Evolutionary conservation across 2,329 filamentous ascomycete genomes (phyloP).

Genomic region (Acarospora socialis): DNA sequence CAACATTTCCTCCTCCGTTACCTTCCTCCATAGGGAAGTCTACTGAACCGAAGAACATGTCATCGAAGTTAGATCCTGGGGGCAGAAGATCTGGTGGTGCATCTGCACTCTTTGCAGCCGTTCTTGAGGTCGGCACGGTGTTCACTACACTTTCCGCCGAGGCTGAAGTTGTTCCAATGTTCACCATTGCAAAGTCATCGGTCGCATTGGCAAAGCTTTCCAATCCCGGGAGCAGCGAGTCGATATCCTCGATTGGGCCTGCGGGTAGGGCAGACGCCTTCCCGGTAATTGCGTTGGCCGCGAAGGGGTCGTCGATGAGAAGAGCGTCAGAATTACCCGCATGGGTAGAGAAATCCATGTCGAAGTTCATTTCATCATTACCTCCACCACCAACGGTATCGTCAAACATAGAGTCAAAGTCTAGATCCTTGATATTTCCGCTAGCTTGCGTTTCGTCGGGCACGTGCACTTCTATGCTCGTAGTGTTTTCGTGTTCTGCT

Average conservation of each 20-base stretch:
- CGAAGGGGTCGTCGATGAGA: slow-evolving; percentile 13
- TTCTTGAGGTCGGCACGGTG: slow-evolving; percentile 2
- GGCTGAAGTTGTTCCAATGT: slow-evolving; percentile 2
- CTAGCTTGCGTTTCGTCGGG: slow-evolving; percentile 8
- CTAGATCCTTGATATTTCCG: too few species aligned
- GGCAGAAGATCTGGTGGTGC: not conserved
- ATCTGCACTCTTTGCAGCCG: not conserved
- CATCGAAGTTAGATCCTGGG: slow-evolving; percentile 7
- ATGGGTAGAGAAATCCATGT: slow-evolving; percentile 11
- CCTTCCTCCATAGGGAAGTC: slow-evolving; percentile 8
- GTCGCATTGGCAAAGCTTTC: slow-evolving; percentile 12
- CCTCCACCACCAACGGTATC: slow-evolving; percentile 12
- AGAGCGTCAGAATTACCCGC: slow-evolving; percentile 13
- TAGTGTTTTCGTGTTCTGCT: too few species aligned
- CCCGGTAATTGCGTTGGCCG: slow-evolving; percentile 5
- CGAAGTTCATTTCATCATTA: slow-evolving; percentile 11
- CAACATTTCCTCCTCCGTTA: slow-evolving; percentile 6
- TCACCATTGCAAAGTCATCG: slow-evolving; percentile 6
- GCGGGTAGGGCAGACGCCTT: slow-evolving; percentile 1
- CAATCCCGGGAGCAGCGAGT: slow-evolving; percentile 11
- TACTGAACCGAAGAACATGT: slow-evolving; percentile 6
- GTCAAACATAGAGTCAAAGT: slow-evolving; percentile 27
- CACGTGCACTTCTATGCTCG: too few species aligned
- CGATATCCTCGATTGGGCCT: slow-evolving; percentile 10
- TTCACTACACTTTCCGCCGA: not conserved